Conservation (phyloP, 768 basidiomycete species). For the Tylopilus sp. region DNA sequence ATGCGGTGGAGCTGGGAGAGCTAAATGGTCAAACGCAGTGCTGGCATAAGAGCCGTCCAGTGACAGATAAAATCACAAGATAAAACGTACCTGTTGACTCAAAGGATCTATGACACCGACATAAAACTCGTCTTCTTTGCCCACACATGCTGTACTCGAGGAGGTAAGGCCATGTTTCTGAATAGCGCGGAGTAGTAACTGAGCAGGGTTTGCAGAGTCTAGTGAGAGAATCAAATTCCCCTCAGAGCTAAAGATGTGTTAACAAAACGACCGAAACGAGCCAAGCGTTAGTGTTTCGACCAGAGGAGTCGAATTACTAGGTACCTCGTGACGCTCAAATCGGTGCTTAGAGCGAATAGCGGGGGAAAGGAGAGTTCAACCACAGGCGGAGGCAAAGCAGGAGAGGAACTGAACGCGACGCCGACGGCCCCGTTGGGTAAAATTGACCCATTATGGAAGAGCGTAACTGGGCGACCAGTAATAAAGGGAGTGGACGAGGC, state of each 20-base stretch:
- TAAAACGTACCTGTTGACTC: slow-evolving; percentile 11
- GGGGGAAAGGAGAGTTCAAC: slow-evolving; percentile 36
- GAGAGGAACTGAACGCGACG: slow-evolving; percentile 41
- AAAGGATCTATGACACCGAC: slow-evolving; percentile 39
- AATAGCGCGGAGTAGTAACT: slow-evolving; percentile 55
- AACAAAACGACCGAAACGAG: no score
- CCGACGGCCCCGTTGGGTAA: slow-evolving; percentile 69
- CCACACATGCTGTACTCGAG: slow-evolving; percentile 17
- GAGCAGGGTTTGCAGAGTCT: slow-evolving; percentile 56
- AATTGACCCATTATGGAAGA: slow-evolving; percentile 56
- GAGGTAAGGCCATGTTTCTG: slow-evolving; percentile 33
- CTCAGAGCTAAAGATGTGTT: slow-evolving; percentile 44
- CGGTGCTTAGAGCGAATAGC: slow-evolving; percentile 40
- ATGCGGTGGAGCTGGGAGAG: slow-evolving; percentile 51
- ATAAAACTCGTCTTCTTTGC: slow-evolving; percentile 59
- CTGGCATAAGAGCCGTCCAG: background rate
- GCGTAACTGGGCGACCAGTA: slow-evolving; percentile 69
- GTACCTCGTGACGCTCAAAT: slow-evolving; percentile 55
- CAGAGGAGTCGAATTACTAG: slow-evolving; percentile 1
- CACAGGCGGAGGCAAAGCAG: slow-evolving; percentile 6
- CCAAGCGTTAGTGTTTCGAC: slow-evolving; percentile 1
- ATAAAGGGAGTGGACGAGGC: slow-evolving; percentile 77
- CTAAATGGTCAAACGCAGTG: slow-evolving; percentile 24
- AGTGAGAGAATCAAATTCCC: slow-evolving; percentile 70
- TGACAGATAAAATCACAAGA: background rate